Percentiles rank a stretch among this genome's conserved stretches.
phyloP scores from a whole-genome alignment of 805 yeast species.

The Peterozyma xylosa region DNA sequence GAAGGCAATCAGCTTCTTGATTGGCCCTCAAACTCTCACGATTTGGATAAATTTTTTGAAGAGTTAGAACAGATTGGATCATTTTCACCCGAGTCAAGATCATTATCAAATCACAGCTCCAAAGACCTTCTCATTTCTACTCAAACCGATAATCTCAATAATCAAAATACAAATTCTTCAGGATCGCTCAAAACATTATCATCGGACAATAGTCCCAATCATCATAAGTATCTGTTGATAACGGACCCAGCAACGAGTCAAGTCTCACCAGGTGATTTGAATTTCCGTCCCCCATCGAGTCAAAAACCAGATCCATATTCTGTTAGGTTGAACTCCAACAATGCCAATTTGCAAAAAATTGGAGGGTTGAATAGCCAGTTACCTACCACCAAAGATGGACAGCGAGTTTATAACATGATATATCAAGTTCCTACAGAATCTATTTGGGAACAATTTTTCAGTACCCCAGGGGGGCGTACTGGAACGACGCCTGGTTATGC shows the following conservation, averaged over 20 bases:
- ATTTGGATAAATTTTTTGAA: constrained; percentile 39
- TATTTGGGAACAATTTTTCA: constrained; percentile 62
- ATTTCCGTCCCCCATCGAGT: background rate
- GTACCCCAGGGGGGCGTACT: background rate
- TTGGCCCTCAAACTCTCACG: constrained; percentile 28
- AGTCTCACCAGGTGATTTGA: no score
- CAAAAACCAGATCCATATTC: background rate
- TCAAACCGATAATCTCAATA: background rate
- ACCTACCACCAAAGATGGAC: constrained; percentile 36
- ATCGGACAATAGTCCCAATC: background rate
- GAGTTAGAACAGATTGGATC: constrained; percentile 30
- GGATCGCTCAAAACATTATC: background rate
- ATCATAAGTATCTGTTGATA: background rate
- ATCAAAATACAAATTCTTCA: background rate
- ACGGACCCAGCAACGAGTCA: no score
- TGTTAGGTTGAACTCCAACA: constrained; percentile 1
- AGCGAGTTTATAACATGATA: constrained; percentile 50
- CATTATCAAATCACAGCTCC: background rate
- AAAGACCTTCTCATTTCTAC: no score
- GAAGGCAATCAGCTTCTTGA: constrained; percentile 16
- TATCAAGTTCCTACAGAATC: constrained; percentile 57
- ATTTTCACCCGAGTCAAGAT: constrained; percentile 9
- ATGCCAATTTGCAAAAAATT: constrained; percentile 1
- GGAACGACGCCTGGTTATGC: background rate
- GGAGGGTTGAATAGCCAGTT: background rate